These are phyloP conservation scores for Nitzschia sp. DNA, from an alignment of 108 stramenopile genomes.

Conservation along the genomic window DNA sequence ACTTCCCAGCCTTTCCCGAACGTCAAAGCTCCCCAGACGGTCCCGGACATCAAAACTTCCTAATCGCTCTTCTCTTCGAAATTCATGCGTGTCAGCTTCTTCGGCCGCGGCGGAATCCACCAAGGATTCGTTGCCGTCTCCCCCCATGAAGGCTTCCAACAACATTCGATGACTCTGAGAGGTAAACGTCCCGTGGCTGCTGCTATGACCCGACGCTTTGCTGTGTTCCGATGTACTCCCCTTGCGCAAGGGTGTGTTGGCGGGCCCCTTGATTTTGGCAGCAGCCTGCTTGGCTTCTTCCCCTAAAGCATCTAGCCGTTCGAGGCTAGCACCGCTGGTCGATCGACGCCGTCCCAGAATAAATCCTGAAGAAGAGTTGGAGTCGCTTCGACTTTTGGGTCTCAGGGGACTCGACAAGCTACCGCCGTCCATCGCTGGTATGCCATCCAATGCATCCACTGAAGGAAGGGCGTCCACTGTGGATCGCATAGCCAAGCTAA, in stretches of 20 bases:
- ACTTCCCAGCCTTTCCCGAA: slow-evolving; percentile 25
- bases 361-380: background rate
- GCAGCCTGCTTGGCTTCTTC: slow-evolving; percentile 30
- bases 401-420: background rate
- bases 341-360: background rate
- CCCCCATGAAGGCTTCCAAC: slow-evolving; percentile 55
- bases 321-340: slow-evolving; percentile 30
- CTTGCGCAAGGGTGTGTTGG: background rate
- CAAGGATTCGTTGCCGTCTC: slow-evolving; percentile 32
- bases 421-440: background rate
- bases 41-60: slow-evolving; percentile 30
- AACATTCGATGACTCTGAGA: slow-evolving; percentile 42
- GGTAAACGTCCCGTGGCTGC: slow-evolving; percentile 28
- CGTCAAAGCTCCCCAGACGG: slow-evolving; percentile 34
- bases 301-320: slow-evolving; percentile 54
- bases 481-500: background rate
- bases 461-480: background rate
- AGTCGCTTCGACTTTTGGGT: background rate
- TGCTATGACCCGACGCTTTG: slow-evolving; percentile 25
- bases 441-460: slow-evolving; percentile 12
- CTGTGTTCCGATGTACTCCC: slow-evolving; percentile 18
- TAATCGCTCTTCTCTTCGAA: slow-evolving; percentile 13
- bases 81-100: slow-evolving; percentile 29
- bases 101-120: slow-evolving; percentile 32
- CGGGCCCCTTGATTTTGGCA: slow-evolving; percentile 22